Evolutionary conservation across 176 grass and related monocot genomes (phyloP).

Genomic region (Aegilops speltoides): DNA sequence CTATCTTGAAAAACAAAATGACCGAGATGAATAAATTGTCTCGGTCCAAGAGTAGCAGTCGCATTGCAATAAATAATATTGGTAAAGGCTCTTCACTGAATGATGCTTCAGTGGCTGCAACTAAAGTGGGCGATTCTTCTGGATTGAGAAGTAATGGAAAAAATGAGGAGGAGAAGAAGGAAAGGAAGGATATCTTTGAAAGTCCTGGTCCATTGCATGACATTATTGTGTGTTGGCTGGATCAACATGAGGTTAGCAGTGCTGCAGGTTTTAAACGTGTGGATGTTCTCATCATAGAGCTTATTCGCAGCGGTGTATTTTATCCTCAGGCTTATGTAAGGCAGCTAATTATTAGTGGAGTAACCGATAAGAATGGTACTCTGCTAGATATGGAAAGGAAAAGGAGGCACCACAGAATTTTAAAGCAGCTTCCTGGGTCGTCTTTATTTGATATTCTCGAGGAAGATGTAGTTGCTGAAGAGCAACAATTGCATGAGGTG

Average conservation of each 20-base stretch:
- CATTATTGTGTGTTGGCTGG: conserved; percentile 95
- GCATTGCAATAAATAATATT: conserved; percentile 36
- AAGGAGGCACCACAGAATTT: conserved; percentile 76
- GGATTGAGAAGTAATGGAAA: conserved; percentile 44
- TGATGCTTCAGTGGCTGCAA: conserved; percentile 38
- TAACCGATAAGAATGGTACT: conserved; percentile 69
- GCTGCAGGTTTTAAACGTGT: conserved; percentile 72
- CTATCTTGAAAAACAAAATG: conserved; percentile 90
- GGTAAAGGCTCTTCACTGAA: conserved; percentile 56
- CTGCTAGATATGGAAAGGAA: conserved; percentile 73
- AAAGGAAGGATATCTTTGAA: conserved; percentile 64
- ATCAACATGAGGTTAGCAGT: conserved; percentile 88
- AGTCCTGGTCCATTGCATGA: conserved; percentile 97
- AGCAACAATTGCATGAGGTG: conserved; percentile 59
- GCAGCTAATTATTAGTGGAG: conserved; percentile 94
- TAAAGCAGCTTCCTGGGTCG: conserved; percentile 84
- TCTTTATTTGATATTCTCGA: conserved; percentile 80
- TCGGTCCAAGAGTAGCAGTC: conserved; percentile 55
- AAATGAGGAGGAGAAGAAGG: conserved; percentile 58
- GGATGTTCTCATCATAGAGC: conserved; percentile 77
- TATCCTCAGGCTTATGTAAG: conserved; percentile 94
- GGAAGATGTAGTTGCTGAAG: conserved; percentile 62
- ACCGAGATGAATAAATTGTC: conserved; percentile 66
- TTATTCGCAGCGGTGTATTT: conserved; percentile 83
- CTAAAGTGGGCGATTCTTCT: conserved; percentile 31